Evolutionary conservation across 2,329 filamentous ascomycete genomes (phyloP).

Genomic region (Raffaelea arxii): DNA sequence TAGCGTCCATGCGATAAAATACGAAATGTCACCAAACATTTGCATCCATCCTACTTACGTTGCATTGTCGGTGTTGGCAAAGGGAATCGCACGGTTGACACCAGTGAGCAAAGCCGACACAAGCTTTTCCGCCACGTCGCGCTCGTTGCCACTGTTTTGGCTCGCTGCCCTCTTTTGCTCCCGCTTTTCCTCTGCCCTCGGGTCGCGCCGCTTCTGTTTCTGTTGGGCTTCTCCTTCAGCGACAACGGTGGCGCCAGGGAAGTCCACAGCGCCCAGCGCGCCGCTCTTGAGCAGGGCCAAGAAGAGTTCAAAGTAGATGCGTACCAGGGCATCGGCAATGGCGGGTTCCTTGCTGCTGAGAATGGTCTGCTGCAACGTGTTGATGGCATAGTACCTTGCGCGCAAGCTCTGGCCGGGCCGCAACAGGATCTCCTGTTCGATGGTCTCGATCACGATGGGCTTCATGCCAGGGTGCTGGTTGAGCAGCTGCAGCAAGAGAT

Average conservation of each 20-base stretch:
- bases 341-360: slow-evolving; percentile 74
- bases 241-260: slow-evolving; percentile 26
- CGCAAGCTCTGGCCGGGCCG: slow-evolving; percentile 78
- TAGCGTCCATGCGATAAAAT: not conserved
- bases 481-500: slow-evolving; percentile 84
- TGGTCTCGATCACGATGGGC: slow-evolving; percentile 67
- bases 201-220: not conserved
- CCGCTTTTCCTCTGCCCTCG: slow-evolving; percentile 17
- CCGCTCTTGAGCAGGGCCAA: slow-evolving; percentile 65
- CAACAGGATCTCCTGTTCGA: slow-evolving; percentile 83
- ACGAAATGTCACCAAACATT: not conserved
- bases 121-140: slow-evolving; percentile 80
- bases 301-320: slow-evolving; percentile 90
- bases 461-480: slow-evolving; percentile 92
- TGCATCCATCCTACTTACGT: no score
- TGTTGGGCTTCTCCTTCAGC: slow-evolving; percentile 13
- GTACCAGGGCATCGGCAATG: slow-evolving; percentile 69
- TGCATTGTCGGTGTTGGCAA: slow-evolving; percentile 70
- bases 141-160: slow-evolving; percentile 31
- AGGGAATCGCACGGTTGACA: slow-evolving; percentile 92
- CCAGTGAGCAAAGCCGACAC: slow-evolving; percentile 86
- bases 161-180: slow-evolving; percentile 24
- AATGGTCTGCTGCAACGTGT: slow-evolving; percentile 95
- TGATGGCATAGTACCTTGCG: slow-evolving; percentile 91
- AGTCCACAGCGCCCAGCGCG: slow-evolving; percentile 30